phyloP scores from a whole-genome alignment of 495 filamentous ascomycete species.

The Delitschia confertaspora region DNA sequence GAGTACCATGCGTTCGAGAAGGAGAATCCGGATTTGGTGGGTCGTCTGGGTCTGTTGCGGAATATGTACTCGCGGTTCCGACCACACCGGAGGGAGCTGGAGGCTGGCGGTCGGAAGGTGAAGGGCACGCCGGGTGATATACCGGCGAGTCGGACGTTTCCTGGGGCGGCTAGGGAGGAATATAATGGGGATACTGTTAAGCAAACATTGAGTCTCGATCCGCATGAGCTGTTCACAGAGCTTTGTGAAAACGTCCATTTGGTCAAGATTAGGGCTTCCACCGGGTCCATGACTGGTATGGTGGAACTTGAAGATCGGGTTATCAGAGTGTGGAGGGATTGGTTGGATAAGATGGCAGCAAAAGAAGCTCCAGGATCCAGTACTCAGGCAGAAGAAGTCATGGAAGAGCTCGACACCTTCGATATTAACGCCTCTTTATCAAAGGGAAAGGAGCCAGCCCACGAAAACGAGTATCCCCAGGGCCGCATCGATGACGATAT shows the following conservation, averaged over 20 bases:
- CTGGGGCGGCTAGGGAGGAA: constrained; percentile 11
- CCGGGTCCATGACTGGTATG: constrained; percentile 49
- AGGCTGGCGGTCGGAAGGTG: constrained; percentile 28
- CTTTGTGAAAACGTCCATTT: constrained; percentile 59
- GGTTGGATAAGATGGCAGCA: constrained; percentile 42
- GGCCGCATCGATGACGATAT: no score
- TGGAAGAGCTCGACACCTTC: neutral
- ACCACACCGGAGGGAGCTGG: constrained; percentile 45
- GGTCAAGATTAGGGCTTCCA: constrained; percentile 52
- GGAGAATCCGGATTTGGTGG: constrained; percentile 24
- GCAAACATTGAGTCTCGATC: constrained; percentile 57
- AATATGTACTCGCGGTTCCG: constrained; percentile 52
- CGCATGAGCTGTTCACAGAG: constrained; percentile 61
- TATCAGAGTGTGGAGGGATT: constrained; percentile 57
- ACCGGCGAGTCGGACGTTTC: constrained; percentile 35
- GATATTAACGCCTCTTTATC: no score
- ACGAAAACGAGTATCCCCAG: constrained; percentile 10
- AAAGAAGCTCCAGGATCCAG: neutral
- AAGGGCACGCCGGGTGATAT: constrained; percentile 34
- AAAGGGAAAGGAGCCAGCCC: constrained; percentile 12
- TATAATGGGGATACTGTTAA: constrained; percentile 37
- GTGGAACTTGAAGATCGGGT: constrained; percentile 56
- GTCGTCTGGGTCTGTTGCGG: constrained; percentile 35
- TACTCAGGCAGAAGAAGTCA: neutral
- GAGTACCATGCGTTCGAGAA: neutral